These are phyloP conservation scores for Paramecium caudatum DNA, from an alignment of 73 alveolate species.

Conservation along the genomic window DNA sequence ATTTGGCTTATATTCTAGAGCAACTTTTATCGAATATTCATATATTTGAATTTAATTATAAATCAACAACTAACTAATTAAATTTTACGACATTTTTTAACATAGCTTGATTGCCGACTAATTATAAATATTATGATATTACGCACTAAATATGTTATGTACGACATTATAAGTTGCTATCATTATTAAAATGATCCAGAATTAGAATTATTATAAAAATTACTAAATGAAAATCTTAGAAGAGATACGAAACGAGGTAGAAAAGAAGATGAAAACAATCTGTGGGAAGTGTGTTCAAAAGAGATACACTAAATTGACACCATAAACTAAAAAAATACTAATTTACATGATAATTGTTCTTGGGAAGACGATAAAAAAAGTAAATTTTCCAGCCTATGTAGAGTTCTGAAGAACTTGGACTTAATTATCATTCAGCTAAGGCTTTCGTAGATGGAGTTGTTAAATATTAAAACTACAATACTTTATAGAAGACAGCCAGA, in stretches of 20 bases:
- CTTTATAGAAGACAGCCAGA: neutral
- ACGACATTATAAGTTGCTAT: no score
- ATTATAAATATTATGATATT: no score
- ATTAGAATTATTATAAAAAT: no score
- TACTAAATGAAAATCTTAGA: neutral
- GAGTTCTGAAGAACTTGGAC: neutral
- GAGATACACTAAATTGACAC: neutral
- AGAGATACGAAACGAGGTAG: neutral
- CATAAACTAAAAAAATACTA: no score
- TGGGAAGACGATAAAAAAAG: neutral
- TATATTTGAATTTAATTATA: constrained; percentile 44
- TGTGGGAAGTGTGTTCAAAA: neutral
- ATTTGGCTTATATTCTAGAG: constrained; percentile 17
- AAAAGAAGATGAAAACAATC: neutral
- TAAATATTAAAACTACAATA: neutral
- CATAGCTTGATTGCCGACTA: no score
- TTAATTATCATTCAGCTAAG: neutral
- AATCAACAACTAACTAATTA: constrained; percentile 53
- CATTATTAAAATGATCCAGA: no score
- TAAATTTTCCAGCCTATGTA: neutral
- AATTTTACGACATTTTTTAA: no score
- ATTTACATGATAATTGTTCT: neutral
- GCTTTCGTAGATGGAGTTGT: no score
- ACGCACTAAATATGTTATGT: no score
- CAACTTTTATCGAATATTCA: constrained; percentile 20